Evolutionary conservation across 2,329 filamentous ascomycete genomes (phyloP), one percentile per base, ranked within the genome.

Genomic region (Cordyceps cicadae): DNA sequence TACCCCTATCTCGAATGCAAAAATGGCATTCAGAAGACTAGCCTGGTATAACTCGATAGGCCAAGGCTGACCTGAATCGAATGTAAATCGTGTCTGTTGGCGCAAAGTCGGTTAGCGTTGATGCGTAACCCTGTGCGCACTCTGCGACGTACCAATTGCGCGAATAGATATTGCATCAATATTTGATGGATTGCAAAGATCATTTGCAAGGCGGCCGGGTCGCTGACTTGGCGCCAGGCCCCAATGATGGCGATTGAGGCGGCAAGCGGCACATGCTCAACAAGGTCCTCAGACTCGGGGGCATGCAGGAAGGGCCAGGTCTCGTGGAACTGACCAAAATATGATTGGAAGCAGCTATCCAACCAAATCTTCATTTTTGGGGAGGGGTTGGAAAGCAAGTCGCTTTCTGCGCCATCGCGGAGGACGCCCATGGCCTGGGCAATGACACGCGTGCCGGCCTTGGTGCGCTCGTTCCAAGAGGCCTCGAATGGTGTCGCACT

Each of bases 301-400:
- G 67, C 68, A 62, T 77, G 75, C 4, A 79, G 64, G 2, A 77
- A 65, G 6, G 77, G 73, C 69, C 76, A 79, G 0, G 70, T 69
- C 32, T 75, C 68, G 60, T 79, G 76, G 34, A 78, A 76, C 0
- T 69, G 62, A 0, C 66, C 66, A n/a, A 79, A 70, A 41, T 77
- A 81, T 0, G 70, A 66, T 0, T 69, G 66, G 1, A 67, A 62
- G 29, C 64, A 65, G 3, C 59, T 61, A 15, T 62, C 51, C 3
- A 68, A 63, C 69, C 67, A 70, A 1, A 53, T 8, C 32, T 65
- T 67, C 54, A 43, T 63, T 26, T 17, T 63, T 12, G 46, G 57
- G 2, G 60, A 54, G 21, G 61, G 51, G 57, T 61, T 54, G 1
- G 64, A 64, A 19, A 56, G 52, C 9, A 56, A 54, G 48, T 54